phyloP scores from a whole-genome alignment of 2,329 filamentous ascomycete genomes.

The Aspergillus hortae region DNA sequence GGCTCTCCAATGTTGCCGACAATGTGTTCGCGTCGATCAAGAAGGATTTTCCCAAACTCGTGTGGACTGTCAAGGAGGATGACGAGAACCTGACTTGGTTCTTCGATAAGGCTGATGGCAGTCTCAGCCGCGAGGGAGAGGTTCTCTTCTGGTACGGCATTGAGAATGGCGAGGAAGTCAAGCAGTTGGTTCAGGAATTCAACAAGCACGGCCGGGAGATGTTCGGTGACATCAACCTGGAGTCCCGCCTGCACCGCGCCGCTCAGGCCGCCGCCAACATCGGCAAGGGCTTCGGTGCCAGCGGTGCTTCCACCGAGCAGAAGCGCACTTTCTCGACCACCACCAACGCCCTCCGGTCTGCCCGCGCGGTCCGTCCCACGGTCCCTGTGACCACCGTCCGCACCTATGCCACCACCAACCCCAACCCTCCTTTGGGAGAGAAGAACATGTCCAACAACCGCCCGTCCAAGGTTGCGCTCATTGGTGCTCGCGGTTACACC shows the following conservation, averaged over 20 bases:
- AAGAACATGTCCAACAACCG: constrained; percentile 81
- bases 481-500: constrained; percentile 90
- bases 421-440: constrained; percentile 83
- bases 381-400: constrained; percentile 32
- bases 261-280: constrained; percentile 65
- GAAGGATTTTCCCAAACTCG: constrained; percentile 85
- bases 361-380: constrained; percentile 27
- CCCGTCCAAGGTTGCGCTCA: constrained; percentile 77
- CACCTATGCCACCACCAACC: constrained; percentile 56
- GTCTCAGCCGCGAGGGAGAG: constrained; percentile 77
- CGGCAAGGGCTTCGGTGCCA: constrained; percentile 44
- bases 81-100: constrained; percentile 98
- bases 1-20: constrained; percentile 91
- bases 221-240: constrained; percentile 85
- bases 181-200: constrained; percentile 81
- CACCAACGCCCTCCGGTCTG: constrained; percentile 37
- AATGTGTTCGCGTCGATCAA: constrained; percentile 92
- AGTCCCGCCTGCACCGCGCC: constrained; percentile 76
- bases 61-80: constrained; percentile 94
- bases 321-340: constrained; percentile 65
- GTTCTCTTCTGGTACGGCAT: constrained; percentile 97
- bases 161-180: constrained; percentile 75
- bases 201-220: constrained; percentile 76
- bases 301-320: constrained; percentile 53
- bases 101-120: constrained; percentile 94